Evolutionary conservation across 495 filamentous ascomycete species (phyloP), one percentile per base, ranked within the genome.

Genomic region (Daldinia decipiens): DNA sequence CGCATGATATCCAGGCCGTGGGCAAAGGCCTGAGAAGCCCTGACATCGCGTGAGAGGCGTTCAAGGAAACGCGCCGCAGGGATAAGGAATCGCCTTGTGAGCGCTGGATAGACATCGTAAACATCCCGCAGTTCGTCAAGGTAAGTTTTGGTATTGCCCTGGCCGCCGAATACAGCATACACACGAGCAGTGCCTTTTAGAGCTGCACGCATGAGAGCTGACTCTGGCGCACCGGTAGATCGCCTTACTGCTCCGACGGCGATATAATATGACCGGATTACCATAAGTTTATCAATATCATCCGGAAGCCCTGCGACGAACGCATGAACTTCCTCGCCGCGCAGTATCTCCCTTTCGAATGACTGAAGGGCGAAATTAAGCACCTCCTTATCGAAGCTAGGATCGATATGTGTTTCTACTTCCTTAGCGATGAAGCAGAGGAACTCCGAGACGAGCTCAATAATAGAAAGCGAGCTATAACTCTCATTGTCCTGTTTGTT

Each of bases 101-200:
- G 89, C 1, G 90, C 88, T 9, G 89, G 87, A 75, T 96, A 96
- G 55, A 91, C 93, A 27, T 82, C 88, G 81, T 93, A 93, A 47
- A 95, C 83, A 74, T 92, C 88, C 45, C 92, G 86, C 29, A 96
- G 82, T 77, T 96, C 93, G 47, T 95, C 92, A 74, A 95, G 94
- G 78, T 95, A 96, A 75, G 95, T 93, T 76, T 95, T 93, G 62
- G 95, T 95, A 76, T 95, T 96, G 39, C 93, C 93, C 77, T 96
- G 93, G 17, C 93, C 93, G 32, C 93, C 93, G 64, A 95, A 94
- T 53, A 95, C 88, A 24, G 90, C 89, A 79, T 94, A 95, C 40
- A 95, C 81, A 58, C 82, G 85, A 7, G 91, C 93, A 43, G 87
- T 86, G 38, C 85, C 85, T 58, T 94, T 92, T 1, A 83, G 84